Base-by-base conservation (phyloP, 2,329 filamentous ascomycete species). In the Dactylellina haptotyla region DNA sequence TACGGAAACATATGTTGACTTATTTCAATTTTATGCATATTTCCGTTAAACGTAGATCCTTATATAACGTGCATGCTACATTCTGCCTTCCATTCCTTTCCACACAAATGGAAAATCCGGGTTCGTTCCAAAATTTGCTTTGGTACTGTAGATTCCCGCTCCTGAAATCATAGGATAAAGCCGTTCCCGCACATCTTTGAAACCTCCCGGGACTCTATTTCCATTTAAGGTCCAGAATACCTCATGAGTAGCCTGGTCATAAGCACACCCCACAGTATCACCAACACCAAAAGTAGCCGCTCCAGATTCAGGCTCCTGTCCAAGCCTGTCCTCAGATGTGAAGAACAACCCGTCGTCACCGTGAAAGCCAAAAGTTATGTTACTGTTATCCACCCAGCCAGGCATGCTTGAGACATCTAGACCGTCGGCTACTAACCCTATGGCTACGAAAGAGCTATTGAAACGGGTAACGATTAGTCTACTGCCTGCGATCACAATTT, bases 181-280 rank as follows among this genome's bases (percentile, higher is more conserved):
- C 28, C 66, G 30, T 12, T 25, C 28, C n/a, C 32, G 23, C 12
- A 64, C 30, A 23, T 46, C 12, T 4, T n/a, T n/a, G 25, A 51
- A 39, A n/a, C n/a, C 25, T n/a, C 2, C 18, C 2, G 26, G 43
- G 12, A 71, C 9, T 23, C 16, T 45, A 5, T n/a, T 39, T 1
- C 66, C 66, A 18, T 72, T 72, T 28, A 59, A 34, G 1, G 66
- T 72, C 34, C 51, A 59, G 28, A 64, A 58, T 45, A 72, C 4
- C 1, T 9, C 37, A n/a, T 58, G 57, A 8, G 51, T 30, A 12
- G 9, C 2, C 41, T 18, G 30, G 10, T 64, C 32, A n/a, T 72
- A 72, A 28, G 39, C 58, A 20, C 66, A 71, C 3, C 66, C 66
- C 6, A 64, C 37, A 1, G 58, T 71, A 43, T 71, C 66, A 14